A percentile compares a stretch with the other conserved stretches of the same genome.
Evolutionary conservation across 2,329 filamentous ascomycete species (phyloP).

Genomic region (Chrysoporthe puriensis): DNA sequence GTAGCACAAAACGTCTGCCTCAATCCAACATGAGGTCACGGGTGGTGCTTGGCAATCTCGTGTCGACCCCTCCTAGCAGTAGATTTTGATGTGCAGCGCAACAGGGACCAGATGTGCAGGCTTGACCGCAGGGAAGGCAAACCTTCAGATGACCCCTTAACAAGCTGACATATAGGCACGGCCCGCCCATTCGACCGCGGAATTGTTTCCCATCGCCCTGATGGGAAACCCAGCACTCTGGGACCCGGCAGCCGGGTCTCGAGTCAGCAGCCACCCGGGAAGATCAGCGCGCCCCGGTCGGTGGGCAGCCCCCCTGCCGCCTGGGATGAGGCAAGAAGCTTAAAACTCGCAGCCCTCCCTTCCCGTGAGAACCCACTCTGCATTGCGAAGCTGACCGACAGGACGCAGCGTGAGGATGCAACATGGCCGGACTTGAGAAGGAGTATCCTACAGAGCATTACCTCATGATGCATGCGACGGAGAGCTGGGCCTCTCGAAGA

Average conservation of each 20-base stretch:
- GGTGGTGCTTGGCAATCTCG: neutral
- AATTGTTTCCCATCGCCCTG: constrained; percentile 17
- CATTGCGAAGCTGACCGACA: neutral
- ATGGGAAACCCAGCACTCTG: constrained; percentile 28
- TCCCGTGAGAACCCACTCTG: neutral
- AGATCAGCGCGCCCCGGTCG: constrained; percentile 25
- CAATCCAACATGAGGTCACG: neutral
- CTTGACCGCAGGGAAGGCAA: neutral
- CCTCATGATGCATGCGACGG: neutral
- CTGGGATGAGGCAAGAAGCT: constrained; percentile 20
- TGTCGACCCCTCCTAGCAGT: constrained; percentile 4
- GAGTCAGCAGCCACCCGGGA: constrained; percentile 29
- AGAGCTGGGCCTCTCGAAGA: neutral
- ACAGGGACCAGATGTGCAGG: neutral
- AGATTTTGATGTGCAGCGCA: neutral
- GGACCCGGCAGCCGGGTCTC: constrained; percentile 18
- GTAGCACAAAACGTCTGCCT: neutral
- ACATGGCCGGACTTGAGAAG: neutral
- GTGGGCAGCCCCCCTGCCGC: constrained; percentile 21
- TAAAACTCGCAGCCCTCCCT: constrained; percentile 8
- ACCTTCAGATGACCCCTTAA: constrained; percentile 9
- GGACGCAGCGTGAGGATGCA: neutral
- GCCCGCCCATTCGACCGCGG: constrained; percentile 17
- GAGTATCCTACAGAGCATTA: neutral
- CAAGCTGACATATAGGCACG: constrained; percentile 17